A percentile compares a stretch with the other conserved stretches of the same genome.
These are phyloP conservation scores for Aureobasidium sp. DNA, from an alignment of 2,329 filamentous ascomycete genomes.

Conservation along the genomic window DNA sequence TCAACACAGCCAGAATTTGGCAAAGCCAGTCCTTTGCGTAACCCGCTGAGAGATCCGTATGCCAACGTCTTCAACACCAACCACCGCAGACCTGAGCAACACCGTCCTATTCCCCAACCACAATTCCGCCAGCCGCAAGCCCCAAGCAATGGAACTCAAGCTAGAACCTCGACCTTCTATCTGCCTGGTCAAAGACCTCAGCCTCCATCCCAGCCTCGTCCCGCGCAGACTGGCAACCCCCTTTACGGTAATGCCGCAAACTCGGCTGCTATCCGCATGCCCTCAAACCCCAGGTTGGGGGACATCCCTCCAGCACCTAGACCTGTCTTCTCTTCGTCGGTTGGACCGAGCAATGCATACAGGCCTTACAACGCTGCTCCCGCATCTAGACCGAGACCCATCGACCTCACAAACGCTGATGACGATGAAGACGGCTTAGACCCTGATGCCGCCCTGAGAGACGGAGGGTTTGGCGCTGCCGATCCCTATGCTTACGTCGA, in stretches of 20 bases:
- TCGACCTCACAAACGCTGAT: constrained; percentile 39
- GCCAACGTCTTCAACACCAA: constrained; percentile 42
- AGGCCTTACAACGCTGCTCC: constrained; percentile 37
- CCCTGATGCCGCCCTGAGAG: constrained; percentile 36
- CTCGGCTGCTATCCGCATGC: constrained; percentile 32
- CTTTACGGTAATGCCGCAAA: constrained; percentile 7
- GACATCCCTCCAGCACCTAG: constrained; percentile 41
- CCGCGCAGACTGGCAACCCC: constrained; percentile 3
- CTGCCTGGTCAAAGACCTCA: constrained; percentile 19
- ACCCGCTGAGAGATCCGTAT: constrained; percentile 31
- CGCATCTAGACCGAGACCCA: constrained; percentile 26
- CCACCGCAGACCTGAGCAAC: constrained; percentile 19
- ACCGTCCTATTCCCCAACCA: constrained; percentile 5
- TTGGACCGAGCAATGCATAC: constrained; percentile 28
- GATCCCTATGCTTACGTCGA: constrained; percentile 58
- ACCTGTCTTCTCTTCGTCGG: constrained; percentile 45
- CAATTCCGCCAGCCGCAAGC: constrained; percentile 5
- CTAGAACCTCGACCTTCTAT: constrained; percentile 14
- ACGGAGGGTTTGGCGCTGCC: constrained; percentile 43
- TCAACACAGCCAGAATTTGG: constrained; percentile 44
- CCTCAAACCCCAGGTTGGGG: constrained; percentile 37
- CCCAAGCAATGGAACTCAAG: not conserved
- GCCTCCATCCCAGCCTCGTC: not conserved
- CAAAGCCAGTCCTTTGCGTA: constrained; percentile 48
- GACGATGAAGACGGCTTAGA: constrained; percentile 37